A percentile compares a stretch with the other conserved stretches of the same genome.
These are phyloP conservation scores for Blastocystis sp. DNA, from an alignment of 352 stramenopile genomes.

Conservation along the genomic window DNA sequence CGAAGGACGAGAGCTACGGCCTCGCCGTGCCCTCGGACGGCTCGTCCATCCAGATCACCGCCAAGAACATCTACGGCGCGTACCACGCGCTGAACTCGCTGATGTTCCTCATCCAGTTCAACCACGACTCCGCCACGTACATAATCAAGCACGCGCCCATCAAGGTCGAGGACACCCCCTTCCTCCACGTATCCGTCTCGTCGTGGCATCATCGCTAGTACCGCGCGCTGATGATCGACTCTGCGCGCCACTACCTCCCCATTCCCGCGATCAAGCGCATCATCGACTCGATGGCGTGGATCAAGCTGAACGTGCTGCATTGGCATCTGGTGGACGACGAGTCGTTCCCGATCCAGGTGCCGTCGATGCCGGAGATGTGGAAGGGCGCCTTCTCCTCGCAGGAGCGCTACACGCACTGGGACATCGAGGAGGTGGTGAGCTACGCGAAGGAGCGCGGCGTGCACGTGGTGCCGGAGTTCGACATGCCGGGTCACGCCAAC, in stretches of 20 bases:
- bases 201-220: not conserved
- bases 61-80: slow-evolving; percentile 74
- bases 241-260: slow-evolving; percentile 69
- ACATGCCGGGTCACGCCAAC: slow-evolving; percentile 65
- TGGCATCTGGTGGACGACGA: slow-evolving; percentile 71
- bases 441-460: slow-evolving; percentile 68
- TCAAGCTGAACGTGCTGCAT: slow-evolving; percentile 72
- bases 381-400: slow-evolving; percentile 65
- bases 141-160: slow-evolving; percentile 65
- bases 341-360: slow-evolving; percentile 68
- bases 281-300: slow-evolving; percentile 71
- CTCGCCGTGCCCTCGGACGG: slow-evolving; percentile 59
- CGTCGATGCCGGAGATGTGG: slow-evolving; percentile 15
- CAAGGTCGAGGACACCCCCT: slow-evolving; percentile 72
- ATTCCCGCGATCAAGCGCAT: slow-evolving; percentile 66
- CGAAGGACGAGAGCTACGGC: slow-evolving; percentile 71
- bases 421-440: slow-evolving; percentile 66
- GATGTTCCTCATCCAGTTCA: slow-evolving; percentile 74
- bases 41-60: slow-evolving; percentile 70
- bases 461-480: slow-evolving; percentile 69
- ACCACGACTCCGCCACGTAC: slow-evolving; percentile 70
- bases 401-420: slow-evolving; percentile 73
- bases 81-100: slow-evolving; percentile 75
- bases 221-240: slow-evolving; percentile 70
- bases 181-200: slow-evolving; percentile 68